Base-by-base conservation (phyloP, 257 asterid genomes). In the Paraleonurus japonicus region DNA sequence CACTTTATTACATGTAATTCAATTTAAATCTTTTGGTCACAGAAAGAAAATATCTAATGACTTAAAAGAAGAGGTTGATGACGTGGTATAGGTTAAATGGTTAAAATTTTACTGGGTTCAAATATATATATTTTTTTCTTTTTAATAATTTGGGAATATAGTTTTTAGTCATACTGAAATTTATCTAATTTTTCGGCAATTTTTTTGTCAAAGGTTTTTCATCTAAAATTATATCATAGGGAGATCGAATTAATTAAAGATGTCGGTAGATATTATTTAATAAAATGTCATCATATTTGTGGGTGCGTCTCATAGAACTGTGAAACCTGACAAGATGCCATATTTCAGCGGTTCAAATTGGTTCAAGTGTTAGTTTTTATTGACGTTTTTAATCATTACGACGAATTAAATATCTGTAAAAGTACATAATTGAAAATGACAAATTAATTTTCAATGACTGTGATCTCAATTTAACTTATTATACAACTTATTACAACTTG, bases 261-360 rank as follows among this genome's bases (percentile, higher is more conserved):
- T 11, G 48, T 41, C 48, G 48, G 48, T 41, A 45, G 53, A 45
- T 45, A 45, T 45, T 15, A 45, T 7, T 12, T 7, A 50, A 50
- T 12, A 11, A n/a, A 45, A 13, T 4, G 20, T 4, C 53, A 45
- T 45, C 53, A 45, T 41, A 41, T 12, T 11, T 45, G 19, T 45
- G 53, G 17, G 53, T 45, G 53, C 53, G 53, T 45, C 16, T 41
- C 47, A 67, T 30, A 48, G 72, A 10, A 19, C 23, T 53, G 63
- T 22, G 64, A 19, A 32, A 68, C 22, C 64, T 51, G 72, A 64
- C 78, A 54, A 24, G 47, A 10, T 63, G 71, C 10, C 35, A 41
- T n/a, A 65, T 39, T 64, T 53, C 67, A 55, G 67, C 72, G 67
- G 72, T 55, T 10, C 72, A 23, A 24, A 55, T 39, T 17, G 24